These are phyloP conservation scores for Echium plantagineum DNA, from an alignment of 257 asterid genomes.

Conservation along the genomic window DNA sequence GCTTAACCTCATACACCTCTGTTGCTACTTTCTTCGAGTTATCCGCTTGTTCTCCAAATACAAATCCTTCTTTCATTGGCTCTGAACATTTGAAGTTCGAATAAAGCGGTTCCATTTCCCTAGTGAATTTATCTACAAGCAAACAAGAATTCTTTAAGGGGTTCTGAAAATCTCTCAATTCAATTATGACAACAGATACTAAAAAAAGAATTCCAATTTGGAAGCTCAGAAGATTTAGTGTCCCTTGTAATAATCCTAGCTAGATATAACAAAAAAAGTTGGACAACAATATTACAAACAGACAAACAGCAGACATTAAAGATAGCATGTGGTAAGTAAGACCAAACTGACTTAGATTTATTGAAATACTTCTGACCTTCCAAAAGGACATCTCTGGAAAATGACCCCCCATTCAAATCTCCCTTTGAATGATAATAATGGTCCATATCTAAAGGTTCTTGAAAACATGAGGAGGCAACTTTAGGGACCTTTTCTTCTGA, in stretches of 20 bases:
- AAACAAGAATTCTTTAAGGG: not conserved
- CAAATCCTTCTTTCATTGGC: slow-evolving; percentile 61
- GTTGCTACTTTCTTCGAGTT: slow-evolving; percentile 21
- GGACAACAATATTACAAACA: not conserved
- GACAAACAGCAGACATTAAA: not conserved
- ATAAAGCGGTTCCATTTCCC: slow-evolving; percentile 25
- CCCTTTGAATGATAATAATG: slow-evolving; percentile 23
- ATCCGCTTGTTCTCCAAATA: slow-evolving; percentile 35
- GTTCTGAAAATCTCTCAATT: not conserved
- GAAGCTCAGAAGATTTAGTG: not conserved
- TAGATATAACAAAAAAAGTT: not conserved
- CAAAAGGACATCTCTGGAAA: slow-evolving; percentile 41
- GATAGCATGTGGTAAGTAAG: not conserved
- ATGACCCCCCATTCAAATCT: slow-evolving; percentile 31
- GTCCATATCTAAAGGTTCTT: slow-evolving; percentile 32
- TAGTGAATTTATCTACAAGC: slow-evolving; percentile 72
- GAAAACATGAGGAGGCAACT: slow-evolving; percentile 25
- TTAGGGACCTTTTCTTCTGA: slow-evolving; percentile 17
- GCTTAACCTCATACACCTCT: slow-evolving; percentile 39
- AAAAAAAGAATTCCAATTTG: not conserved
- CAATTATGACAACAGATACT: too few species aligned
- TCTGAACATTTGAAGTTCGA: slow-evolving; percentile 47
- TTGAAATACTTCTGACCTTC: slow-evolving; percentile 43
- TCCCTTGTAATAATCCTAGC: not conserved
- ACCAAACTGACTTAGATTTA: not conserved